These are phyloP conservation scores for Musa beccarii DNA, from an alignment of 176 grass and related monocot species.

Conservation along the genomic window DNA sequence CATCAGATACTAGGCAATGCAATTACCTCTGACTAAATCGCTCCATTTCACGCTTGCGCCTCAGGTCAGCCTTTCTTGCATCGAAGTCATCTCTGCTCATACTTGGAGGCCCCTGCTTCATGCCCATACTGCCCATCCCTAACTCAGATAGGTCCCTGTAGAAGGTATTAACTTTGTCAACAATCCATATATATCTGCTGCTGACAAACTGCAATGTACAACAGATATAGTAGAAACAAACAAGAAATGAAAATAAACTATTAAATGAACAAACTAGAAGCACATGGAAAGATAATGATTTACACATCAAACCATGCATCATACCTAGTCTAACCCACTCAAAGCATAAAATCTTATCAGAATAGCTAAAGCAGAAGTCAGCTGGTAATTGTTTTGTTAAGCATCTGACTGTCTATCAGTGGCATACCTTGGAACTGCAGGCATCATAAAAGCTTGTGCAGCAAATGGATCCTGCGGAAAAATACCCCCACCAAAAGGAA, in stretches of 20 bases:
- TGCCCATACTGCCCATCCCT: conserved; percentile 56
- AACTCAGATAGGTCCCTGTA: conserved; percentile 81
- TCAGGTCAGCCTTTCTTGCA: conserved; percentile 51
- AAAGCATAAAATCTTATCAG: background rate
- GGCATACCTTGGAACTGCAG: conserved; percentile 66
- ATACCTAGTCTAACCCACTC: background rate
- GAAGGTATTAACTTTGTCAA: conserved; percentile 12
- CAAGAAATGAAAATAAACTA: background rate
- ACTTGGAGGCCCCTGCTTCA: conserved; percentile 67
- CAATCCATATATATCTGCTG: background rate
- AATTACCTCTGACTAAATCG: conserved; percentile 64
- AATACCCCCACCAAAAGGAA: conserved; percentile 50
- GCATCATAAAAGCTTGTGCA: conserved; percentile 77
- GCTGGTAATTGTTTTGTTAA: background rate
- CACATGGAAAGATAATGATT: background rate
- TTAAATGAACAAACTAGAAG: background rate
- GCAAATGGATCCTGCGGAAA: conserved; percentile 87
- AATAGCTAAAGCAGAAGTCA: background rate
- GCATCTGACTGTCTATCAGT: background rate
- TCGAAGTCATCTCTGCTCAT: conserved; percentile 63
- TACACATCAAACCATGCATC: background rate
- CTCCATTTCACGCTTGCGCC: conserved; percentile 47
- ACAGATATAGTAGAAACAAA: background rate
- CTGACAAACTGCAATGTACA: background rate
- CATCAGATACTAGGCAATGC: background rate